phyloP scores from a whole-genome alignment of 495 filamentous ascomycete species.

The Penicillium herquei region DNA sequence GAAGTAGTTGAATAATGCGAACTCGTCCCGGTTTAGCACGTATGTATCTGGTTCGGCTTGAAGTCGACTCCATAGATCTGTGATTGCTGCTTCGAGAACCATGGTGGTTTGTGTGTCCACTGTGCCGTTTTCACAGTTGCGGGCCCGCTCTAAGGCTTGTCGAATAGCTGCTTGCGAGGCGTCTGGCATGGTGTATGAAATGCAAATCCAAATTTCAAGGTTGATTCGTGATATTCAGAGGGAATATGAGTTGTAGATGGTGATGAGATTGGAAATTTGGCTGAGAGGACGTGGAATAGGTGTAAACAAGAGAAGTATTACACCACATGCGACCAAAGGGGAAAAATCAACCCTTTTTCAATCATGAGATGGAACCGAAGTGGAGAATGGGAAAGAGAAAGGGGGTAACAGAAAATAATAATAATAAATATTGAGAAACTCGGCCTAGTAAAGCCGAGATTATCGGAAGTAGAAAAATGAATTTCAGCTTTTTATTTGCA shows the following conservation, averaged over 20 bases:
- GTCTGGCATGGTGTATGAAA: conserved; percentile 12
- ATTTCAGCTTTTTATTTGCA: neutral
- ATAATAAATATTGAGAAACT: neutral
- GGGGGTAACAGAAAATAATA: neutral
- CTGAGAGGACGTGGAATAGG: conserved; percentile 6
- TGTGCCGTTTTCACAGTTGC: conserved; percentile 58
- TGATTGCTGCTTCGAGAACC: conserved; percentile 56
- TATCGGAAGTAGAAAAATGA: neutral
- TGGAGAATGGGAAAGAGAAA: conserved; percentile 22
- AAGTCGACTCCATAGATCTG: conserved; percentile 61
- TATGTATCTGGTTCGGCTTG: conserved; percentile 58
- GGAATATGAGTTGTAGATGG: too few relatives aligned
- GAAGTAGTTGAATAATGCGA: conserved; percentile 76
- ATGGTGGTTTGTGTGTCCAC: conserved; percentile 49
- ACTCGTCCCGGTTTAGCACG: conserved; percentile 67
- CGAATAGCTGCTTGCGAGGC: conserved; percentile 28
- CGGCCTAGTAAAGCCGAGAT: conserved; percentile 18
- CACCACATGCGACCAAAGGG: conserved; percentile 21
- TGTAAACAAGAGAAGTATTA: conserved; percentile 7
- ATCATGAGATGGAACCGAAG: conserved; percentile 25
- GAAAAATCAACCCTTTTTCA: conserved; percentile 18
- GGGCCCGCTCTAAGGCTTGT: conserved; percentile 63
- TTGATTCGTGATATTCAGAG: too few relatives aligned
- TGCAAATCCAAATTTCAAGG: neutral
- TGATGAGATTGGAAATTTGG: conserved; percentile 1